Base-by-base conservation (phyloP, 169 alveolate genomes). In the Cryptosporidium bovis region DNA sequence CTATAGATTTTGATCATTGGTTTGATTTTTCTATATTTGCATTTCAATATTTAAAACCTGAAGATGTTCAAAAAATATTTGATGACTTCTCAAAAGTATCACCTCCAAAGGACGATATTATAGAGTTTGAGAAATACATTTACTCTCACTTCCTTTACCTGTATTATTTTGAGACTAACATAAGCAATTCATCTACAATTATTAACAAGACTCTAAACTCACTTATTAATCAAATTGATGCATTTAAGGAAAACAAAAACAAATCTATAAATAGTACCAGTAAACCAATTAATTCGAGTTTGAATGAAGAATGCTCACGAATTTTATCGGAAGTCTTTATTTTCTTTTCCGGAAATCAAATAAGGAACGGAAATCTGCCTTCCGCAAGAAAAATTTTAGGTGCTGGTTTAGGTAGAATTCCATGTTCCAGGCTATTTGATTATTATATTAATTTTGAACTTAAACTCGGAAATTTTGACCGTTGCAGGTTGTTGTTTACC, bases 391-490 rank as follows among this genome's bases (percentile, higher is more conserved):
- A 94, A 84, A 94, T 97, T 27, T 94, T 95, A 62, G 99, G 99
- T 31, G 51, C 83, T 51, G 99, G 98, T 4, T 92, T 98, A 31
- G 99, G 98, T 18, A 93, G 92, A 85, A 96, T 98, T 55, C 96
- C 97, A 36, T 96, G 94, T 89, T 91, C 92, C 71, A 96, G 96
- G 67, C 83, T 98, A 13, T 97, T 97, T 83, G 93, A 95, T 65
- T 93, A 95, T 56, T 98, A 97, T 83, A 96, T 98, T 62, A 95
- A 96, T 55, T 66, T 97, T 15, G 99, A 98, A 93, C 90, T 95
- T 53, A 94, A 96, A 66, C 93, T 98, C 16, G 99, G 99, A 1
- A 94, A 97, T 87, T 92, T 97, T 64, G 99, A 97, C 65, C 93
- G 98, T 48, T 97, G 98, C 71, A 91, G 99, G 82, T 83, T 90